phyloP scores from a whole-genome alignment of 345 rosid genomes.

The Excoecaria cochinchinensis region DNA sequence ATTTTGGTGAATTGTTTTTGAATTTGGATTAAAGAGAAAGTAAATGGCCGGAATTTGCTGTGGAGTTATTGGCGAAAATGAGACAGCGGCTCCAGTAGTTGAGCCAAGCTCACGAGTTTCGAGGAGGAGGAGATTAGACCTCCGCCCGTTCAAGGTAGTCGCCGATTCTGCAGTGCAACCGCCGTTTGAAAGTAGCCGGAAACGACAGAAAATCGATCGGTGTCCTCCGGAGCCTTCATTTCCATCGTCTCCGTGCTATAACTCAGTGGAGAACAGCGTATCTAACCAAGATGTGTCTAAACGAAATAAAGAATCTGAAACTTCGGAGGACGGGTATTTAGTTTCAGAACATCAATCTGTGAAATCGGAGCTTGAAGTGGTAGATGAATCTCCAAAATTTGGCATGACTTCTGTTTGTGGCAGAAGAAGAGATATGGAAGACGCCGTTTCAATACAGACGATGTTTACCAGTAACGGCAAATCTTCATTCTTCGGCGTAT shows the following conservation, averaged over 20 bases:
- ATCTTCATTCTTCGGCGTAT: constrained; percentile 62
- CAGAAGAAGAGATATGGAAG: constrained; percentile 93
- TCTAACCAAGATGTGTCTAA: not conserved
- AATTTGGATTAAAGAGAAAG: not conserved
- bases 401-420: constrained; percentile 94
- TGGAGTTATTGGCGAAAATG: constrained; percentile 67
- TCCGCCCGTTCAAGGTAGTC: constrained; percentile 51
- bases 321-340: not conserved
- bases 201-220: constrained; percentile 45
- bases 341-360: not conserved
- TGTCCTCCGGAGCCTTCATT: not conserved
- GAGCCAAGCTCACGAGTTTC: constrained; percentile 53
- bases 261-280: constrained; percentile 17
- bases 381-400: constrained; percentile 40
- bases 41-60: constrained; percentile 80
- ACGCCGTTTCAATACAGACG: constrained; percentile 65
- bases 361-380: not conserved
- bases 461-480: constrained; percentile 21
- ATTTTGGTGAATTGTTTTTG: not conserved
- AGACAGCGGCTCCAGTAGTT: constrained; percentile 44
- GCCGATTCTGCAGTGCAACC: constrained; percentile 43
- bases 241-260: constrained; percentile 10
- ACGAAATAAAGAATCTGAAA: not conserved
- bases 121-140: constrained; percentile 57
- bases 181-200: constrained; percentile 42